Evolutionary conservation across 2,329 filamentous ascomycete genomes (phyloP).

Genomic region (Alternaria panax): DNA sequence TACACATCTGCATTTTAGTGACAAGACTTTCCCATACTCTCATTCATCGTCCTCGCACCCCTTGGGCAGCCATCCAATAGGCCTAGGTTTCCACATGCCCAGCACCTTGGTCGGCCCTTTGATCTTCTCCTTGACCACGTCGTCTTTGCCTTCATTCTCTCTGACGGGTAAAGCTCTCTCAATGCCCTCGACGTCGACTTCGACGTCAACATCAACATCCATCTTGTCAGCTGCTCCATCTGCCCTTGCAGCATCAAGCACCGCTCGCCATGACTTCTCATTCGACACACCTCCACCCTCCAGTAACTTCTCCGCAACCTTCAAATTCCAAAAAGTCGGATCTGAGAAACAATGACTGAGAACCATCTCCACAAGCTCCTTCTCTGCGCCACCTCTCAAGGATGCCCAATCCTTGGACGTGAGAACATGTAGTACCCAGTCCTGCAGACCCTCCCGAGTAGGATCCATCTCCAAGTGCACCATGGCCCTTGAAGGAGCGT

Average conservation of each 20-base stretch:
- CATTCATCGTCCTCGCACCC: slow-evolving; percentile 38
- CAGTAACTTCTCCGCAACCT: slow-evolving; percentile 46
- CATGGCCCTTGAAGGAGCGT: slow-evolving; percentile 11
- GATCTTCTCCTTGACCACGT: slow-evolving; percentile 15
- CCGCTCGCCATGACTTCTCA: slow-evolving; percentile 21
- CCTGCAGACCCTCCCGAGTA: slow-evolving; percentile 53
- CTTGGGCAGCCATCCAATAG: slow-evolving; percentile 40
- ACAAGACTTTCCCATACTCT: not conserved
- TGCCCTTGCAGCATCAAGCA: slow-evolving; percentile 44
- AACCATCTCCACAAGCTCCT: slow-evolving; percentile 15
- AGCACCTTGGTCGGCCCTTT: slow-evolving; percentile 41
- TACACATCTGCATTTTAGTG: not conserved
- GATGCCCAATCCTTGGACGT: slow-evolving; percentile 49
- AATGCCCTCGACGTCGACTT: slow-evolving; percentile 11
- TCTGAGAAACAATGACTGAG: slow-evolving; percentile 44
- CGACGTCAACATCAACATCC: slow-evolving; percentile 19
- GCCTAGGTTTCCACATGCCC: slow-evolving; percentile 42
- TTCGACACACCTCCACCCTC: slow-evolving; percentile 24
- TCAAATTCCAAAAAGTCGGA: slow-evolving; percentile 49
- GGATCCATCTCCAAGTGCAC: slow-evolving; percentile 34
- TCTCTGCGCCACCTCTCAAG: slow-evolving; percentile 13
- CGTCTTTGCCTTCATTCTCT: slow-evolving; percentile 2
- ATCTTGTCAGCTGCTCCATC: slow-evolving; percentile 7
- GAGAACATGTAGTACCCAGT: slow-evolving; percentile 61
- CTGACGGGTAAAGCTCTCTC: slow-evolving; percentile 1